phyloP scores from a whole-genome alignment of 2,329 filamentous ascomycete species.

The Aspergillus neoniger region DNA sequence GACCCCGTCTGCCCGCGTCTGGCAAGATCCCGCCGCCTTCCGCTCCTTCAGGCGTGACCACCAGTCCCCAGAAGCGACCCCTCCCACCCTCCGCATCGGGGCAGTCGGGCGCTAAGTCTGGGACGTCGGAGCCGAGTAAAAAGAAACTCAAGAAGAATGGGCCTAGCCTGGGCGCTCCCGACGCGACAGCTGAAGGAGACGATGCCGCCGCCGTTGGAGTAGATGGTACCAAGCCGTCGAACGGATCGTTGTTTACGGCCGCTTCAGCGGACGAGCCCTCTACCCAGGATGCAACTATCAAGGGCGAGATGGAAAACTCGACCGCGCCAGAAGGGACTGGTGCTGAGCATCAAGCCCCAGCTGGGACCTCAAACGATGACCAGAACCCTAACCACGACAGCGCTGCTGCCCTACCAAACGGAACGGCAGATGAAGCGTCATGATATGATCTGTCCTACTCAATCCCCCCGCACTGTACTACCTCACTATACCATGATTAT shows the following conservation, averaged over 20 bases:
- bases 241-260: not conserved
- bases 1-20: slow-evolving; percentile 48
- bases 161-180: slow-evolving; percentile 28
- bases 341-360: slow-evolving; percentile 14
- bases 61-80: slow-evolving; percentile 47
- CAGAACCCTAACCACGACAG: slow-evolving; percentile 30
- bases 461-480: not conserved
- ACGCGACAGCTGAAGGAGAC: slow-evolving; percentile 31
- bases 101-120: slow-evolving; percentile 29
- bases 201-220: slow-evolving; percentile 22
- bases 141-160: slow-evolving; percentile 48
- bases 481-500: not conserved
- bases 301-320: slow-evolving; percentile 15
- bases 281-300: slow-evolving; percentile 13
- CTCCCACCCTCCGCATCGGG: slow-evolving; percentile 30
- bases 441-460: slow-evolving; percentile 18
- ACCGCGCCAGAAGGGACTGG: slow-evolving; percentile 17
- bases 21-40: slow-evolving; percentile 46
- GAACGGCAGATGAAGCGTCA: slow-evolving; percentile 57
- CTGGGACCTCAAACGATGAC: slow-evolving; percentile 18
- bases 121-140: slow-evolving; percentile 41
- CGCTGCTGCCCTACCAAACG: slow-evolving; percentile 53
- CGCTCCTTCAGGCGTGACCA: slow-evolving; percentile 32
- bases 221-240: slow-evolving; percentile 14
- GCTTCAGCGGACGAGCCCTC: slow-evolving; percentile 36